Percentiles rank a stretch among this genome's conserved stretches.
These are phyloP conservation scores for Ustilago sp. DNA, from an alignment of 1,284 basidiomycete genomes.

Conservation along the genomic window DNA sequence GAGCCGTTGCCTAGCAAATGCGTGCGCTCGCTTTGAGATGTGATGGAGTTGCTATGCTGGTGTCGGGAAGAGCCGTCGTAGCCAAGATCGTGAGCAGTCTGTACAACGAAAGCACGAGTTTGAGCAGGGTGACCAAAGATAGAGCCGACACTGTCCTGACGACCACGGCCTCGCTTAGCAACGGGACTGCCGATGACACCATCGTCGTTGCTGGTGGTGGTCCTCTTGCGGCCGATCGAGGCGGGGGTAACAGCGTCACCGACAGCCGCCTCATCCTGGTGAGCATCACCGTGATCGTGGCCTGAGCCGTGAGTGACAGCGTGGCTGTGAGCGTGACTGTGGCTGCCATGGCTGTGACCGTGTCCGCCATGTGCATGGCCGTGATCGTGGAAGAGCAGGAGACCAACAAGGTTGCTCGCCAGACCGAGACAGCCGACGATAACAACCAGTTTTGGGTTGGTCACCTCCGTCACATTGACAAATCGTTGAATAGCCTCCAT, in stretches of 20 bases:
- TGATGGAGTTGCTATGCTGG: conserved; percentile 38
- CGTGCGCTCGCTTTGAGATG: conserved; percentile 28
- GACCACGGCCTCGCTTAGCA: conserved; percentile 29
- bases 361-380: conserved; percentile 72
- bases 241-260: conserved; percentile 17
- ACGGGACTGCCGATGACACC: conserved; percentile 9
- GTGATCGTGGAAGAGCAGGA: conserved; percentile 89
- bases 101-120: conserved; percentile 86
- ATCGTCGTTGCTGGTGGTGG: conserved; percentile 12
- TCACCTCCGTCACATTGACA: conserved; percentile 81
- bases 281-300: conserved; percentile 15
- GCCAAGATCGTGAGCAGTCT: conserved; percentile 83
- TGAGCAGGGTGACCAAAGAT: conserved; percentile 88
- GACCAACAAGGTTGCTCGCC: conserved; percentile 89
- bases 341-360: conserved; percentile 65
- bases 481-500: conserved; percentile 93
- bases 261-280: conserved; percentile 19
- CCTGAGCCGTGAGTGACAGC: conserved; percentile 15
- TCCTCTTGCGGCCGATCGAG: conserved; percentile 31
- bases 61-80: conserved; percentile 55
- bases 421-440: conserved; percentile 90
- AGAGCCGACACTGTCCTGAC: conserved; percentile 52
- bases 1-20: conserved; percentile 33
- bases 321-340: too few species aligned
- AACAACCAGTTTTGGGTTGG: conserved; percentile 85